phyloP scores from a whole-genome alignment of 306 rosid genomes.

The Citrullus mucosospermus region DNA sequence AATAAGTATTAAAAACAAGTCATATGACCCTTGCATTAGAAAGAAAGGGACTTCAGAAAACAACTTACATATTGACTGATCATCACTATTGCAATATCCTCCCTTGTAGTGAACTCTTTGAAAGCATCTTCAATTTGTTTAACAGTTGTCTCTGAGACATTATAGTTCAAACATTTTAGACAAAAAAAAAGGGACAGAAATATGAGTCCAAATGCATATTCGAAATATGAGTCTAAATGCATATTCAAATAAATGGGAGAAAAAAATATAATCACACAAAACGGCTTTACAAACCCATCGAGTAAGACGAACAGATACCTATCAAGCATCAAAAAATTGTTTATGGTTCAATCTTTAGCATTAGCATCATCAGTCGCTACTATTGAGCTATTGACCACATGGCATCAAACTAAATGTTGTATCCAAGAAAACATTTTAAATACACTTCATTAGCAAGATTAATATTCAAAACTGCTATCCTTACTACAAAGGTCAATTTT shows the following conservation, averaged over 20 bases:
- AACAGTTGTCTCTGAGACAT: slow-evolving; percentile 60
- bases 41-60: background rate
- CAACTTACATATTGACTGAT: slow-evolving; percentile 92
- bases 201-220: background rate
- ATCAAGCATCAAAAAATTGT: slow-evolving; percentile 34
- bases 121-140: slow-evolving; percentile 93
- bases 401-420: too few relatives aligned
- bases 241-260: background rate
- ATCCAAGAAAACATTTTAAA: background rate
- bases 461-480: background rate
- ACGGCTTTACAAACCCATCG: slow-evolving; percentile 40
- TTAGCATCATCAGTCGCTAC: slow-evolving; percentile 54
- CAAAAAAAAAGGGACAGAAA: background rate
- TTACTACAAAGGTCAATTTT: background rate
- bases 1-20: background rate
- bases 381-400: slow-evolving; percentile 22
- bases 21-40: background rate
- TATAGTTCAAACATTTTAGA: background rate
- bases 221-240: background rate
- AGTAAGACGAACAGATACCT: slow-evolving; percentile 46
- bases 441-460: background rate
- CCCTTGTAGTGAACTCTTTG: slow-evolving; percentile 78
- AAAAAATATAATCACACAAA: slow-evolving; percentile 50
- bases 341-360: slow-evolving; percentile 68
- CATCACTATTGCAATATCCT: slow-evolving; percentile 72